Evolutionary conservation across 495 filamentous ascomycete species (phyloP), one percentile per base, ranked within the genome.

Genomic region (Trichocladium antarcticum): DNA sequence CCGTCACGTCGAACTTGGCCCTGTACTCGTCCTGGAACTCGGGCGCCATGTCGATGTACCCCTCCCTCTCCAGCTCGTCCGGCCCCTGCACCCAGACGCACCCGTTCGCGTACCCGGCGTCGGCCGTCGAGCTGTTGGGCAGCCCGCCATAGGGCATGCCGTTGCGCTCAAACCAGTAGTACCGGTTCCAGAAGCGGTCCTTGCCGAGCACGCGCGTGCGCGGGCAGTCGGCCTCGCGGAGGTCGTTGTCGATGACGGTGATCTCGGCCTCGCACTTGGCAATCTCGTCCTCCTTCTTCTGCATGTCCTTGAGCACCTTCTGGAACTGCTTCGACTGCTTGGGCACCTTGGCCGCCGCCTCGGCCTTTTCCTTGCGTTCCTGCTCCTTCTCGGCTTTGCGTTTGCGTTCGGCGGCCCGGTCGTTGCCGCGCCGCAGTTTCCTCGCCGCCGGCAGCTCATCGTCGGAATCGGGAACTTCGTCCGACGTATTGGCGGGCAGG

Each of bases 121-220:
- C 73, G 1, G 88, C 82, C 4, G 89, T 97, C 5, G 89, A 96
- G 67, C 87, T 92, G 52, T 77, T 74, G 0, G 89, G 90, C 49
- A 95, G 71, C 2, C 93, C 93, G 39, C 73, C 87, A 61, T 87
- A 95, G 1, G 92, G 93, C 92, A 97, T 96, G 22, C 89, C 92
- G 60, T 97, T 98, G 32, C 89, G 84, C 67, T 98, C 92, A 62
- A 96, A 95, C 90, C 90, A 98, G 73, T 89, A 96, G 62, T 97
- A 98, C 17, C 89, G 85, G 60, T 97, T 98, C 80, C 87, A 95
- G 71, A 94, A 98, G 20, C 92, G 79, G 62, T 98, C 92, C 53
- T 87, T 86, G 37, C 92, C 92, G 10, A 98, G 74, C 44, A 87
- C 80, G 47, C 83, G 81, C 12, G 89, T 95, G 42, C 92, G 83